Evolutionary conservation across 306 rosid genomes (phyloP).

Genomic region (Lupinus albus): DNA sequence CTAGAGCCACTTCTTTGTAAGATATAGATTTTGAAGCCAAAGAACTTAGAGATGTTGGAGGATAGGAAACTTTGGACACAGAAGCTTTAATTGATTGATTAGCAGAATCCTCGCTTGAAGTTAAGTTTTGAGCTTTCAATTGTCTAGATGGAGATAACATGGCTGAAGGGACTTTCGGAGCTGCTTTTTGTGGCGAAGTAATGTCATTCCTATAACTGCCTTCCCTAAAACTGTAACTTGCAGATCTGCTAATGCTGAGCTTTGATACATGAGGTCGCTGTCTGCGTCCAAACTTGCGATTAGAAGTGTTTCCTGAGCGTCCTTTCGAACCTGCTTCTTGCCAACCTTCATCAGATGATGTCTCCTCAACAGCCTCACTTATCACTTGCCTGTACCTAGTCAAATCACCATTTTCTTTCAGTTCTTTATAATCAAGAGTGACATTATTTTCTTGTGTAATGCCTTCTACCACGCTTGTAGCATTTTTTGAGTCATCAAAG

Average conservation of each 20-base stretch:
- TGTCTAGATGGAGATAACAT: conserved; percentile 50
- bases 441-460: conserved; percentile 42
- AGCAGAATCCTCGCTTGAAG: conserved; percentile 47
- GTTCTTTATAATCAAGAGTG: conserved; percentile 46
- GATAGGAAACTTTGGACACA: conserved; percentile 50
- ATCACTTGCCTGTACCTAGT: conserved; percentile 38
- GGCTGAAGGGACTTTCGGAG: conserved; percentile 44
- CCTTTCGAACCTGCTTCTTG: conserved; percentile 92
- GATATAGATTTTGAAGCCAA: conserved; percentile 82
- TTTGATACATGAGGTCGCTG: conserved; percentile 59
- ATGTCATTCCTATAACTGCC: conserved; percentile 51
- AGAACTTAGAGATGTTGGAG: conserved; percentile 55
- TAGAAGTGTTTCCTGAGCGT: conserved; percentile 57
- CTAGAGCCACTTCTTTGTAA: conserved; percentile 94
- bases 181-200: conserved; percentile 48
- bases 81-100: conserved; percentile 49
- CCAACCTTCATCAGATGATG: conserved; percentile 86
- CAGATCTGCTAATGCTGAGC: conserved; percentile 51
- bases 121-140: conserved; percentile 47
- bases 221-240: conserved; percentile 53
- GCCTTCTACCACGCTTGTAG: conserved; percentile 32
- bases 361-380: conserved; percentile 57
- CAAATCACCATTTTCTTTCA: conserved; percentile 48
- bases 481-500: conserved; percentile 47
- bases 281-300: conserved; percentile 59